Evolutionary conservation across 345 rosid species (phyloP).

Genomic region (Carallia brachiata): DNA sequence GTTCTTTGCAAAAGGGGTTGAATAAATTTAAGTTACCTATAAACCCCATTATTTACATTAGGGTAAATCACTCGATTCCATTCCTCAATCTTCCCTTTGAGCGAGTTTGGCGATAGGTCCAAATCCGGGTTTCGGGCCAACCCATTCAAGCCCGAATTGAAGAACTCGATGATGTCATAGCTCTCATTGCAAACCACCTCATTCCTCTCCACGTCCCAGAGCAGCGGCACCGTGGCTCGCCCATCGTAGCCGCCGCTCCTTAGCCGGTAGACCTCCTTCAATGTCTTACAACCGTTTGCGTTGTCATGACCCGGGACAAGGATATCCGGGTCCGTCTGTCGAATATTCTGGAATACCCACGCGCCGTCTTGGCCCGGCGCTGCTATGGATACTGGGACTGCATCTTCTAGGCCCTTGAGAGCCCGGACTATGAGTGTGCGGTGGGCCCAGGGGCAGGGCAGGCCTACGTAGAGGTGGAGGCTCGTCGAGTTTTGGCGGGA

Average conservation of each 20-base stretch:
- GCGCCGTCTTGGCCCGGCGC: slow-evolving; percentile 76
- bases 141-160: slow-evolving; percentile 62
- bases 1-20: too few relatives aligned
- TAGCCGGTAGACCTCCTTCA: slow-evolving; percentile 64
- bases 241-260: slow-evolving; percentile 68
- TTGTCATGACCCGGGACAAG: slow-evolving; percentile 61
- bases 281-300: slow-evolving; percentile 51
- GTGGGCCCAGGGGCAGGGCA: slow-evolving; percentile 98
- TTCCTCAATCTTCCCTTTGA: slow-evolving; percentile 50
- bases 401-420: slow-evolving; percentile 74
- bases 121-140: slow-evolving; percentile 46
- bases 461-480: slow-evolving; percentile 85
- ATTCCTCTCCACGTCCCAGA: slow-evolving; percentile 61
- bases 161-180: slow-evolving; percentile 65
- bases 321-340: slow-evolving; percentile 23
- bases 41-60: slow-evolving; percentile 77
- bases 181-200: slow-evolving; percentile 81
- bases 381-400: slow-evolving; percentile 65
- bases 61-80: slow-evolving; percentile 81
- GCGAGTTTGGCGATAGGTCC: slow-evolving; percentile 53
- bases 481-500: slow-evolving; percentile 26
- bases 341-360: slow-evolving; percentile 55
- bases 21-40: slow-evolving; percentile 43
- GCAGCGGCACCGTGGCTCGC: slow-evolving; percentile 78
- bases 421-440: slow-evolving; percentile 74